Evolutionary conservation across 495 filamentous ascomycete genomes (phyloP), one percentile per base, ranked within the genome.

Genomic region (Annulohypoxylon nitens): DNA sequence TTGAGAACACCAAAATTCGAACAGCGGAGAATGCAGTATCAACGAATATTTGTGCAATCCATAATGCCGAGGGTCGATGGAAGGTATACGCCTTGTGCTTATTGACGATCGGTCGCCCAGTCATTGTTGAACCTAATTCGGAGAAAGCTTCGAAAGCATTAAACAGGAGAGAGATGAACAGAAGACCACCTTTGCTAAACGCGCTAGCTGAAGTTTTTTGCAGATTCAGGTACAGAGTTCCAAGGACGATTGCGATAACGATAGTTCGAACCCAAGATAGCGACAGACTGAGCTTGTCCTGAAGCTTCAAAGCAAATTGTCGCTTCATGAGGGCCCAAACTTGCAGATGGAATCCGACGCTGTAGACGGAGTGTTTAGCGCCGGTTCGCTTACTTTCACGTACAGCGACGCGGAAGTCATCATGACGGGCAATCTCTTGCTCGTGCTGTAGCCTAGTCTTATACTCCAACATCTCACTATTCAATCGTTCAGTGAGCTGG

Each of bases 241-340:
- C 93, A 3, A 93, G 81, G 9, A 95, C 87, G 63, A 95, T 90
- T 10, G 91, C 92, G 74, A 95, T 91, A 45, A 90, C 82, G 50
- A 93, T 90, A 68, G 88, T 89, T 5, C 93, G 91, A 48, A 91
- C 80, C 92, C 92, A 96, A 18, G 89, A 91, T 25, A 95, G 89
- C 11, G 85, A 83, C n/a, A 94, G 82, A 2, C 87, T 87, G 73
- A 95, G 92, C 57, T 90, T 91, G 75, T 97, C 93, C 75, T 95
- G 92, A 87, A 91, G 92, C 80, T 95, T 95, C 70, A 95, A 88
- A 30, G 92, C 82, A 76, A 92, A 95, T 76, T 97, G 93, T 1
- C 93, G 86, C 74, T 93, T 90, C 87, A 93, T 92, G 62, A 96
- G 75, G 5, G 92, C 90, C 92, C 91, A 95, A 6, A 95, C 84